Evolutionary conservation across 257 asterid genomes (phyloP).

Genomic region (Nicotiana undulata): DNA sequence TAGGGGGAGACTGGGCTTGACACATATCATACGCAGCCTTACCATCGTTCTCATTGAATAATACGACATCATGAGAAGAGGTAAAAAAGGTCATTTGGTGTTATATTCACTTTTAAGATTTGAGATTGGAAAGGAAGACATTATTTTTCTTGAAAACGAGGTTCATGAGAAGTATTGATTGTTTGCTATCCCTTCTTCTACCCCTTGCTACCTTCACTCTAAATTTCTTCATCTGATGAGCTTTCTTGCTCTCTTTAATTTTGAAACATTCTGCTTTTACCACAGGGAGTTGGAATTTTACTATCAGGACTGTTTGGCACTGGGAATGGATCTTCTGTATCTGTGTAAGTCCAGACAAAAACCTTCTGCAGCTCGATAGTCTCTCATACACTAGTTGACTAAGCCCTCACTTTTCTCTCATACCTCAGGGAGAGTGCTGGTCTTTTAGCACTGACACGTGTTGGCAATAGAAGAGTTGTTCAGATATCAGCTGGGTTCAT

Average conservation of each 20-base stretch:
- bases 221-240: background rate
- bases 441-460: conserved; percentile 82
- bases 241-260: background rate
- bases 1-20: background rate
- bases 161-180: background rate
- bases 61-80: background rate
- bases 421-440: conserved; percentile 75
- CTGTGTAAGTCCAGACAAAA: conserved; percentile 50
- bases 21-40: background rate
- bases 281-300: conserved; percentile 80
- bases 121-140: conserved; percentile 1
- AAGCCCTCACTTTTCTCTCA: background rate
- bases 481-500: conserved; percentile 95
- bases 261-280: background rate
- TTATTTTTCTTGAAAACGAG: background rate
- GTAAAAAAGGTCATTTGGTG: background rate
- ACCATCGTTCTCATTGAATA: background rate
- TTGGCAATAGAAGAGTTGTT: conserved; percentile 91
- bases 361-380: background rate
- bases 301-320: conserved; percentile 78
- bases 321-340: conserved; percentile 79
- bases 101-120: background rate
- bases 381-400: background rate
- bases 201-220: background rate
- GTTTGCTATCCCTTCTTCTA: background rate